Conservation (phyloP, 805 yeast genomes). For the Hanseniaspora singularis region DNA sequence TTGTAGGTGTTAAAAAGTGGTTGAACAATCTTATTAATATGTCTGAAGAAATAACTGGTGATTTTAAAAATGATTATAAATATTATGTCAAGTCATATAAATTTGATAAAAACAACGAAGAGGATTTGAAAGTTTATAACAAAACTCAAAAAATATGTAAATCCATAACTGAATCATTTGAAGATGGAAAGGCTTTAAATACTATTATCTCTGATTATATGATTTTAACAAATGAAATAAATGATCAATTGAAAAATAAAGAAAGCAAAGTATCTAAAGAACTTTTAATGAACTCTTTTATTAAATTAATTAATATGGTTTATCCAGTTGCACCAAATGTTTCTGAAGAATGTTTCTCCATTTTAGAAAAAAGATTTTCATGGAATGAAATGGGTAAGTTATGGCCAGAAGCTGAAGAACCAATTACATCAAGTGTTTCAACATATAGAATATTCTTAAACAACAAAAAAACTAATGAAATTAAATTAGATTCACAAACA, state of each 20-base stretch:
- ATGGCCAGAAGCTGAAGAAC: constrained; percentile 49
- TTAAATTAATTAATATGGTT: constrained; percentile 47
- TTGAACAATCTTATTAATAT: constrained; percentile 41
- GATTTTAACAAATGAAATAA: constrained; percentile 50
- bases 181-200: constrained; percentile 51
- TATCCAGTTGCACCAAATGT: constrained; percentile 75
- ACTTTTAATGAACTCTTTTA: constrained; percentile 38
- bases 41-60: background rate
- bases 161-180: constrained; percentile 49
- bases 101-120: constrained; percentile 23
- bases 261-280: constrained; percentile 26
- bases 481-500: constrained; percentile 31
- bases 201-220: constrained; percentile 81
- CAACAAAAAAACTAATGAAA: constrained; percentile 52
- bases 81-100: background rate
- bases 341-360: constrained; percentile 73
- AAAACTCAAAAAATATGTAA: constrained; percentile 37
- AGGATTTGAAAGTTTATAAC: constrained; percentile 49
- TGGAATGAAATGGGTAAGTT: constrained; percentile 26
- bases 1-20: constrained; percentile 85
- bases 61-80: background rate
- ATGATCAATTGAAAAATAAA: constrained; percentile 30
- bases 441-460: constrained; percentile 55
- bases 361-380: constrained; percentile 23
- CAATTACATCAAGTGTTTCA: constrained; percentile 29